Evolutionary conservation across 352 stramenopile species (phyloP), one percentile per base, ranked within the genome.

Genomic region (Pythium vanterpoolii): DNA sequence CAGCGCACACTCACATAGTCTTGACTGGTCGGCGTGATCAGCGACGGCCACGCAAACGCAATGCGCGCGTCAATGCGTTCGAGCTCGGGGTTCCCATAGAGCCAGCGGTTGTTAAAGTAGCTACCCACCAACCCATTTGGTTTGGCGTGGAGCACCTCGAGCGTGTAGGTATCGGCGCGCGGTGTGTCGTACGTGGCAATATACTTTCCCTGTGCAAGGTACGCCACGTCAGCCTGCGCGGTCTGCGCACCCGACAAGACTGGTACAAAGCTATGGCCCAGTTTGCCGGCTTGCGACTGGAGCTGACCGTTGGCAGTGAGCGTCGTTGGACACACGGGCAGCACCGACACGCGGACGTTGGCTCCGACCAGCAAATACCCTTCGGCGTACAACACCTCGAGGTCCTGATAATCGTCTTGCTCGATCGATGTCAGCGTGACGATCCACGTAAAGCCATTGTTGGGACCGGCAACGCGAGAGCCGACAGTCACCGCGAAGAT

Each of bases 61-160:
- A 99, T 82, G 4, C 71, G 62, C 9, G 67, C 40, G 64, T 99
- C 96, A 3, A 98, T 68, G 18, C 95, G 83, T 39, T 81, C 82
- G 1, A 97, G 36, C 24, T 87, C 78, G 6, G 95, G 83, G 6
- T 75, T 72, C 11, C 89, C 93, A 47, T 95, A 91, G 23, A 98
- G 73, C 95, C 95, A 98, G 0, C 94, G 82, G 65, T 99, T 99
- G 67, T 96, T 98, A 61, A 96, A 99, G 68, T 99, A 99, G 61
- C 89, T 78, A 0, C 89, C 96, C 6, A 83, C 31, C 3, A 99
- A 76, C 4, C 96, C 96, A 47, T 78, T 81, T 21, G 74, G 72
- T n/a, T 74, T 60, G 5, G 86, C 84, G 57, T 90, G 74, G 31
- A 80, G 62, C 10, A 98, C 82, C 3, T 90, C 83, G 0, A 98